Conservation (phyloP, 768 basidiomycete species). For the Hypholoma fasciculare region DNA sequence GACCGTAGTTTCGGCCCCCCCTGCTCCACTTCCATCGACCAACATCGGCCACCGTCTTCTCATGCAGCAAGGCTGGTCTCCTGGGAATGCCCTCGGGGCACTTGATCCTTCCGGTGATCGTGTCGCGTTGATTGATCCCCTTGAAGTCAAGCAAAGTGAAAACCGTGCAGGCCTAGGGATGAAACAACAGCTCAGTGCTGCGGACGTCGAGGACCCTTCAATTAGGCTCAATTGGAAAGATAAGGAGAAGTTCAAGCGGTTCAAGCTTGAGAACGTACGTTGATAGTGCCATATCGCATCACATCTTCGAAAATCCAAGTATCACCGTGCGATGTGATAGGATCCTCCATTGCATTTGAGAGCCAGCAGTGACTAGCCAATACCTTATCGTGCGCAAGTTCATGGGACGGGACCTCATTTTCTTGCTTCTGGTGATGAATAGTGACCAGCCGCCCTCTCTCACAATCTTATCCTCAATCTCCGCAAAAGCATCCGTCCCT, state of each 20-base stretch:
- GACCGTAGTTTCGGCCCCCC: slow-evolving; percentile 35
- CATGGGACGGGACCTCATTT: too few species aligned
- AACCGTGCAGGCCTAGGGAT: slow-evolving; percentile 61
- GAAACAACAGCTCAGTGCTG: slow-evolving; percentile 18
- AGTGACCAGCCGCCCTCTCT: too few species aligned
- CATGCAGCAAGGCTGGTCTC: slow-evolving; percentile 76
- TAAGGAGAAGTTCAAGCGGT: slow-evolving; percentile 21
- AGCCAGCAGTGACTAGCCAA: too few species aligned
- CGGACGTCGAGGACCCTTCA: background rate
- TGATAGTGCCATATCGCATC: background rate
- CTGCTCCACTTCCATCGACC: slow-evolving; percentile 48
- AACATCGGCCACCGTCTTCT: slow-evolving; percentile 73
- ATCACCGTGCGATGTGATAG: too few species aligned
- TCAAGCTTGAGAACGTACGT: background rate
- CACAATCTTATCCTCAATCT: too few species aligned
- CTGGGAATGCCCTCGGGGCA: slow-evolving; percentile 57
- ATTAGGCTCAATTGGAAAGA: slow-evolving; percentile 15
- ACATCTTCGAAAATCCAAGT: too few species aligned
- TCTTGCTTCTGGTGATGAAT: too few species aligned
- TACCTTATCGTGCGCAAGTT: too few species aligned
- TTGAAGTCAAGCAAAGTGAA: slow-evolving; percentile 43
- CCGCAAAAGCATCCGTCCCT: too few species aligned
- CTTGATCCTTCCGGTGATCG: slow-evolving; percentile 28
- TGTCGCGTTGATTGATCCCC: slow-evolving; percentile 53
- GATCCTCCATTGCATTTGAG: too few species aligned